Evolutionary conservation across 345 rosid species (phyloP), one percentile per base, ranked within the genome.

Genomic region (Eucalyptus regnans): DNA sequence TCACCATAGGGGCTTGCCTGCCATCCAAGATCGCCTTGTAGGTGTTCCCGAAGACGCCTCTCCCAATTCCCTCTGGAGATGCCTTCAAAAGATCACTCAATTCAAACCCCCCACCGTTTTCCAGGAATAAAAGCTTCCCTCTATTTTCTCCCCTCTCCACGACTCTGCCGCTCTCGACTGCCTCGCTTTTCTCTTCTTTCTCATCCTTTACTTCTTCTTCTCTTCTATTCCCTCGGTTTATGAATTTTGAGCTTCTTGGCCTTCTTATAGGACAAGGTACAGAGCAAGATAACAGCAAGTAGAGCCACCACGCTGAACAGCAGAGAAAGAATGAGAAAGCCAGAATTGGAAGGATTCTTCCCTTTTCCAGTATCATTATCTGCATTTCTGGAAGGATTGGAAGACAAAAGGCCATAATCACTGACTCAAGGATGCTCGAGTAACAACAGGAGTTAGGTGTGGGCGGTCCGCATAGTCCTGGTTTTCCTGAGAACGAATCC

Each of bases 81-180:
- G 96, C 95, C 86, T 92, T 90, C 14, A 92, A 79, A 64, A 95
- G 94, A 88, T 95, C 94, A 50, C 86, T 85, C 18, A 93, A 71
- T n/a, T 91, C 89, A 51, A 95, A 92, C 11, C 50, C 50, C 27
- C 86, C 88, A 16, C 88, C 85, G 29, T 43, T 71, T 22, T 89
- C 91, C 89, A 90, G 31, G 87, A 94, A 93, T 48, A 89, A 80
- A 27, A 95, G 92, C 62, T 90, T 90, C 44, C 89, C 89, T 87
- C 87, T 54, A 1, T 89, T 94, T 86, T 86, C 10, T 50, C 14
- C 86, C n/a, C 18, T 54, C 66, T 71, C 48, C 41, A 29, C 0
- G 10, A 62, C 50, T 9, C 64, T 87, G 66, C 86, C 68, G 20
- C 80, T 41, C 15, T 29, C 31, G 44, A 71, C 27, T 10, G 46